phyloP scores from a whole-genome alignment of 1,284 basidiomycete genomes.

The Ustilago shanxiensis region DNA sequence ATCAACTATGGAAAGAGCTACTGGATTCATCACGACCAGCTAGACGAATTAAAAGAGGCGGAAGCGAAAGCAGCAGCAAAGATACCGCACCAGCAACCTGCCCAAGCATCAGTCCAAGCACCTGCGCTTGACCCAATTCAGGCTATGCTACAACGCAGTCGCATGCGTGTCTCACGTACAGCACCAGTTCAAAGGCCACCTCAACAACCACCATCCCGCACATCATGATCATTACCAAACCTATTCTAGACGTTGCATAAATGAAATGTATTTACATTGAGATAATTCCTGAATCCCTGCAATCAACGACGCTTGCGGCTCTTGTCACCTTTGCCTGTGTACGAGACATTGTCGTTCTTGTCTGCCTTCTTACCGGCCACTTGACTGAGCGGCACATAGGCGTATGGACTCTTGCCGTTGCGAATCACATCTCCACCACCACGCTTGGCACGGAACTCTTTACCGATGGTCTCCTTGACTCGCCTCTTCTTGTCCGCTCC shows the following conservation, averaged over 20 bases:
- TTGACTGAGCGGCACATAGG: conserved; percentile 75
- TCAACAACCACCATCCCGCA: conserved; percentile 16
- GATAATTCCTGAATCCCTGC: not conserved
- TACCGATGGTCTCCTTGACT: conserved; percentile 61
- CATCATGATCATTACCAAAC: conserved; percentile 3
- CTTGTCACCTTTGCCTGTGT: conserved; percentile 55
- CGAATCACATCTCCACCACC: conserved; percentile 76
- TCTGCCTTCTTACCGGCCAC: conserved; percentile 61
- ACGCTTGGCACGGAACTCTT: conserved; percentile 62
- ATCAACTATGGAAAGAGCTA: conserved; percentile 94
- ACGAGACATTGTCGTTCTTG: conserved; percentile 40
- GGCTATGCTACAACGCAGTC: conserved; percentile 44
- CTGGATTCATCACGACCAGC: conserved; percentile 74
- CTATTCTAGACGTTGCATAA: conserved; percentile 3
- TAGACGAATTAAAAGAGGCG: conserved; percentile 1
- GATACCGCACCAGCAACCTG: not conserved
- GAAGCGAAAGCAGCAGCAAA: not conserved
- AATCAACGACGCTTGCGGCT: conserved; percentile 42
- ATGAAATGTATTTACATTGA: conserved; percentile 17
- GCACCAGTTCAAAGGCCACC: conserved; percentile 12
- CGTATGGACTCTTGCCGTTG: conserved; percentile 87
- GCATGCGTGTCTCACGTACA: conserved; percentile 30
- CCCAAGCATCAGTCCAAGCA: not conserved
- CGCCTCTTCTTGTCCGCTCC: conserved; percentile 40
- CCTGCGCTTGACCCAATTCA: conserved; percentile 23